Base-by-base conservation (phyloP, 2,329 filamentous ascomycete genomes). In the Fusarium papillatum region DNA sequence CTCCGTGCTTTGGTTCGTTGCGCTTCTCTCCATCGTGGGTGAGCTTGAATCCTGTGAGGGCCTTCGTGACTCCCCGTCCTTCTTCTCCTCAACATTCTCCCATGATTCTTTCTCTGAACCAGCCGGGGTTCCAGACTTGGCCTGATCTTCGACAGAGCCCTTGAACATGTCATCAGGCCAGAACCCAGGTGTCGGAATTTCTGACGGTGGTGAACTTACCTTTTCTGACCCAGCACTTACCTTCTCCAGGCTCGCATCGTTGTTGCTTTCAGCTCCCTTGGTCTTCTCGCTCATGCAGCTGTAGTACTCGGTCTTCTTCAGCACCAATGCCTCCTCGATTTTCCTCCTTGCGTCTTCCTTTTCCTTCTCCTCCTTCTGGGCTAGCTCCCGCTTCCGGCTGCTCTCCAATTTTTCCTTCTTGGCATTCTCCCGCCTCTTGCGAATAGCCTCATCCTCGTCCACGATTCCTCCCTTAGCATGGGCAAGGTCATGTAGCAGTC, bases 401-500 rank as follows among this genome's bases (percentile, higher is more conserved):
- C 66, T 66, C 43, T 68, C 75, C 17, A 72, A 64, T 39, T 79
- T 79, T 69, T 80, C 76, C 71, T 80, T 80, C 64, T 77, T 80
- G 55, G 79, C 76, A 19, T 68, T 76, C 70, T 73, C 80, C 11
- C 73, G 76, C 39, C 75, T 76, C 66, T 80, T 82, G 43, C 76
- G 81, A 61, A 84, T 65, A 39, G 81, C 75, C 10, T 82, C 83
- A 13, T 91, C 89, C 68, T 88, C 87, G 46, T 89, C 87, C 7
- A 86, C 76, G 46, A 90, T 85, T 9, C 89, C 87, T 3, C 89
- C 90, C 76, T 91, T 92, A 19, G 88, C 87, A 75, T 92, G 89
- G 0, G 91, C 90, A 19, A 92, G 85, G 69, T 93, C 91, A 70
- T 92, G 92, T 36, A 89, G 89, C 67, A 90, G 84, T 0, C 90